Conservation (phyloP, 352 stramenopile species). For the Pythium myriotylum region DNA sequence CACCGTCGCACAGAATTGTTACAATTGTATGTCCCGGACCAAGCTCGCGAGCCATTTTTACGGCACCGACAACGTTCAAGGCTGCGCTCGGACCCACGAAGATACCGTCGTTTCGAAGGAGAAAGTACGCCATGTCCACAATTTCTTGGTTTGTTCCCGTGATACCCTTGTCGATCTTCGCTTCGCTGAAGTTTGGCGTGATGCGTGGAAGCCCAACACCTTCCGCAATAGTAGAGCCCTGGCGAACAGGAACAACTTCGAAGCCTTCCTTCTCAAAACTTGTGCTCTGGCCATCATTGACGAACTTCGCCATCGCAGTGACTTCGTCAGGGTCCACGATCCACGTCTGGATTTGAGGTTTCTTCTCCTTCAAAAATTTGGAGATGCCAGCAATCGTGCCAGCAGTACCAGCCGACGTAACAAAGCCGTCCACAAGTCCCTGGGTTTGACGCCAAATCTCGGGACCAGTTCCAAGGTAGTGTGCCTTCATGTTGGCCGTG, state of each 20-base stretch:
- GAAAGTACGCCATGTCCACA: conserved; percentile 92
- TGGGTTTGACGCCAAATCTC: conserved; percentile 90
- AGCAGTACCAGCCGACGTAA: conserved; percentile 89
- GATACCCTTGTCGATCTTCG: conserved; percentile 90
- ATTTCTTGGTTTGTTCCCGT: conserved; percentile 92
- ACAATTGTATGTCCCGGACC: conserved; percentile 72
- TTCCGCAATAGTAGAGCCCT: conserved; percentile 92
- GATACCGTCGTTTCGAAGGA: conserved; percentile 91
- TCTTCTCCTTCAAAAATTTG: conserved; percentile 92
- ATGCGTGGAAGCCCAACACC: conserved; percentile 93
- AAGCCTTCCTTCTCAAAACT: conserved; percentile 87
- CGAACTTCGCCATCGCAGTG: conserved; percentile 85
- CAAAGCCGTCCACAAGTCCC: conserved; percentile 91
- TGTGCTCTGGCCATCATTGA: conserved; percentile 66
- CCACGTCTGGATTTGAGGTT: conserved; percentile 59
- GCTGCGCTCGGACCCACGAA: conserved; percentile 90
- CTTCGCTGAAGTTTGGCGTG: conserved; percentile 91
- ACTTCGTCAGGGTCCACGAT: conserved; percentile 81
- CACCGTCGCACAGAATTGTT: conserved; percentile 82
- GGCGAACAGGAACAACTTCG: conserved; percentile 82
- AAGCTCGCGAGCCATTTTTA: conserved; percentile 79
- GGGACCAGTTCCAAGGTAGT: conserved; percentile 79
- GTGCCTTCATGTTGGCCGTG: conserved; percentile 65
- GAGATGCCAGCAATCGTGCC: conserved; percentile 93
- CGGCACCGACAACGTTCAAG: conserved; percentile 75